Evolutionary conservation across 768 basidiomycete genomes (phyloP).

Genomic region (Tulasnella calospora): DNA sequence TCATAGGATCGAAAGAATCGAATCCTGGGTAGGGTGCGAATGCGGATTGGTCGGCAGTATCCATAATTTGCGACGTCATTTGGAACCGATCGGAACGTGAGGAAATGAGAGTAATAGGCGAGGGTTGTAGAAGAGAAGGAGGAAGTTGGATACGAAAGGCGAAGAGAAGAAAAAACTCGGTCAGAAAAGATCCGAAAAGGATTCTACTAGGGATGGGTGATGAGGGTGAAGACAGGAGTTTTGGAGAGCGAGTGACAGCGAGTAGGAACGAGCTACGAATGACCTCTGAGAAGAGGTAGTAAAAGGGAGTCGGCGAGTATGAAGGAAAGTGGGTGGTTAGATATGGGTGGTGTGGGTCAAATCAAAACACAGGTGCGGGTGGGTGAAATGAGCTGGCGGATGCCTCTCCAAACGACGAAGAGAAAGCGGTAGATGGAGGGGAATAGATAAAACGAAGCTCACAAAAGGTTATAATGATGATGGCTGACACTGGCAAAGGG

Average conservation of each 20-base stretch:
- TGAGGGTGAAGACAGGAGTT: constrained; percentile 19
- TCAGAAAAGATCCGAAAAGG: constrained; percentile 25
- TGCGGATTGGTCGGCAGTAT: constrained; percentile 19
- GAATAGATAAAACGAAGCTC: constrained; percentile 24
- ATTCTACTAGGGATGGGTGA: constrained; percentile 14
- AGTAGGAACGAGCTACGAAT: constrained; percentile 14
- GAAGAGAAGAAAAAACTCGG: constrained; percentile 22
- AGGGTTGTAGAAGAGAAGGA: constrained; percentile 13
- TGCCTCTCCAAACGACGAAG: background rate
- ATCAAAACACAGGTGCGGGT: constrained; percentile 19
- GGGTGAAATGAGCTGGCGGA: constrained; percentile 21
- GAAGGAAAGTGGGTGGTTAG: constrained; percentile 10
- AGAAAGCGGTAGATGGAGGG: background rate
- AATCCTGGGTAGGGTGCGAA: constrained; percentile 23
- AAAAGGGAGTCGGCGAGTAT: constrained; percentile 11
- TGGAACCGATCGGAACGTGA: constrained; percentile 9
- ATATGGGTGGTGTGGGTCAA: constrained; percentile 3
- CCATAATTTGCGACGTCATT: constrained; percentile 21
- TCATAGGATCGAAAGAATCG: constrained; percentile 29
- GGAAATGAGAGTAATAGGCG: constrained; percentile 20
- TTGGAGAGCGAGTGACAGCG: background rate
- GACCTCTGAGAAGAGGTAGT: constrained; percentile 1
- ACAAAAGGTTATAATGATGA: constrained; percentile 22
- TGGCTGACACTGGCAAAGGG: constrained; percentile 15
- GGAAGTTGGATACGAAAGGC: constrained; percentile 1